A percentile compares a stretch with the other conserved stretches of the same genome.
phyloP scores from a whole-genome alignment of 2,329 filamentous ascomycete genomes.

The Pleomassaria siparia region DNA sequence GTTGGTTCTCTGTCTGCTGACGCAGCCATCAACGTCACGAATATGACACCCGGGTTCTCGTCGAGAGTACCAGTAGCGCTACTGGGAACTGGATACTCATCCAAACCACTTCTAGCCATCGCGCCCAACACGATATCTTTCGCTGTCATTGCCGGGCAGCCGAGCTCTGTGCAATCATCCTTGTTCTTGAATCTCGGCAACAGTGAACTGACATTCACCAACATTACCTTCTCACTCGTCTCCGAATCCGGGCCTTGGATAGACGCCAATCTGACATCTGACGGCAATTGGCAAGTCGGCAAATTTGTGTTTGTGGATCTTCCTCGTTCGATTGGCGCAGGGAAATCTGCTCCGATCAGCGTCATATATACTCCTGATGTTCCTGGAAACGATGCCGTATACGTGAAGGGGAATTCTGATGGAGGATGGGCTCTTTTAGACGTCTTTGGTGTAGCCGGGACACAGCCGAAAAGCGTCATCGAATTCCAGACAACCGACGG shows the following conservation, averaged over 20 bases:
- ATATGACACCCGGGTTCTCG: slow-evolving; percentile 50
- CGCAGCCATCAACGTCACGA: slow-evolving; percentile 53
- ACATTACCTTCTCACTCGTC: slow-evolving; percentile 49
- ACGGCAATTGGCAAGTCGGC: slow-evolving; percentile 44
- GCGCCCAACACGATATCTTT: slow-evolving; percentile 55
- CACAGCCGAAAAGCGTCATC: slow-evolving; percentile 52
- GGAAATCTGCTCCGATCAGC: slow-evolving; percentile 43
- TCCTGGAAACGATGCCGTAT: slow-evolving; percentile 54
- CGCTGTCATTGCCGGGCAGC: slow-evolving; percentile 49
- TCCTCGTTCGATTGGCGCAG: slow-evolving; percentile 48
- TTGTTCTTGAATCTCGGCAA: slow-evolving; percentile 56
- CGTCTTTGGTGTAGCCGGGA: slow-evolving; percentile 54
- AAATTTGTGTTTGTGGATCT: slow-evolving; percentile 54
- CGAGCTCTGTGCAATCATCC: slow-evolving; percentile 43
- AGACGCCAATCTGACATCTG: slow-evolving; percentile 37
- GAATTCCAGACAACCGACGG: slow-evolving; percentile 59
- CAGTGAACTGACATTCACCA: slow-evolving; percentile 46
- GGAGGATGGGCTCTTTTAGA: slow-evolving; percentile 55
- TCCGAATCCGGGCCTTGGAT: slow-evolving; percentile 52
- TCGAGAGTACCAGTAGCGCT: slow-evolving; percentile 51
- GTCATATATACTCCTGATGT: slow-evolving; percentile 52
- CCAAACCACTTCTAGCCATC: slow-evolving; percentile 49
- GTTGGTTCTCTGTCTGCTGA: slow-evolving; percentile 55
- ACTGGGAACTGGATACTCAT: slow-evolving; percentile 53
- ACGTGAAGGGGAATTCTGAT: slow-evolving; percentile 52